Evolutionary conservation across 176 grass and related monocot genomes (phyloP).

Genomic region (Otatea glauca): DNA sequence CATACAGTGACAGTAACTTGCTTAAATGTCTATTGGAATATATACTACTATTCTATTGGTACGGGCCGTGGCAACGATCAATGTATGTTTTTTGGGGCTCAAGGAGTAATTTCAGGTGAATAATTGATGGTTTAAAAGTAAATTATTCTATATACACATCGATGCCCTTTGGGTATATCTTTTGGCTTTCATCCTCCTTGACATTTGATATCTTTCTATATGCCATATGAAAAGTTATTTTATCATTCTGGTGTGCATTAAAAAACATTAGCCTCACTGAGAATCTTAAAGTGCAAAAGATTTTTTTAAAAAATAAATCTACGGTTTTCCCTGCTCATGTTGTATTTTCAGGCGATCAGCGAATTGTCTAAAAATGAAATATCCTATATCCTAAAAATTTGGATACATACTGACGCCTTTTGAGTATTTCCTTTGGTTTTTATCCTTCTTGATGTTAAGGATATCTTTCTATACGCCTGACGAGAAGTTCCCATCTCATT

Average conservation of each 20-base stretch:
- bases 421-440: neutral
- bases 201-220: neutral
- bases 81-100: neutral
- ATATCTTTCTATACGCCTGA: neutral
- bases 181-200: neutral
- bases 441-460: neutral
- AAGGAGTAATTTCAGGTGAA: neutral
- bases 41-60: neutral
- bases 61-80: neutral
- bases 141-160: neutral
- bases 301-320: no score
- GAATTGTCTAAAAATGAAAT: neutral
- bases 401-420: neutral
- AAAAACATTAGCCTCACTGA: neutral
- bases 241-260: neutral
- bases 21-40: neutral
- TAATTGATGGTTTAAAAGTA: neutral
- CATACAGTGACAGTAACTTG: neutral
- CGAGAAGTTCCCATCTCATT: neutral
- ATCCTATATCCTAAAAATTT: neutral
- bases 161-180: neutral
- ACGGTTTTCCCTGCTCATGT: neutral
- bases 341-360: neutral
- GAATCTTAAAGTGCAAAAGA: neutral
- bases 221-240: neutral